Conservation (phyloP, 2,329 filamentous ascomycete genomes). For the Sporothrix phasma region DNA sequence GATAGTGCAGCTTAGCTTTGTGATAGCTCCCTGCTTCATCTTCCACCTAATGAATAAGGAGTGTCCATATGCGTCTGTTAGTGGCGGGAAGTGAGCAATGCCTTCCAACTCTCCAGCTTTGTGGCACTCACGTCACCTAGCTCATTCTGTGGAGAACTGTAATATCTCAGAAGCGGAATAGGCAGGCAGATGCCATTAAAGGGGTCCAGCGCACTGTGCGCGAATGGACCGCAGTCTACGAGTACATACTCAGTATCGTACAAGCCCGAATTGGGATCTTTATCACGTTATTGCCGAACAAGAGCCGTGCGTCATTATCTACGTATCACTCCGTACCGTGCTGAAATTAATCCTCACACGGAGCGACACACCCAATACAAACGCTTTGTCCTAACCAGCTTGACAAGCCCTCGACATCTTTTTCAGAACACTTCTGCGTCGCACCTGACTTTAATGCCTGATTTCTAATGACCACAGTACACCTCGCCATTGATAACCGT, state of each 20-base stretch:
- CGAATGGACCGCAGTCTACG: too few species aligned
- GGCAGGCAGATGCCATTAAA: not conserved
- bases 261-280: too few species aligned
- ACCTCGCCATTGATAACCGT: not conserved
- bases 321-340: not conserved
- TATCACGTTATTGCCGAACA: too few species aligned
- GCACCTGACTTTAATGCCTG: not conserved
- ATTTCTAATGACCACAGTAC: not conserved
- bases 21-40: too few species aligned
- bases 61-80: too few species aligned
- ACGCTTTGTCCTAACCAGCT: not conserved
- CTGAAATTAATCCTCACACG: not conserved
- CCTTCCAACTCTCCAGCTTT: too few species aligned
- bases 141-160: not conserved
- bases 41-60: too few species aligned
- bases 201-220: not conserved
- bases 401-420: not conserved
- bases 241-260: too few species aligned
- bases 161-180: not conserved
- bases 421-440: not conserved
- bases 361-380: not conserved
- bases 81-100: too few species aligned
- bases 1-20: too few species aligned
- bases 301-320: not conserved
- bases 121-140: not conserved